Base-by-base conservation (phyloP, 345 rosid species). In the Salix arbutifolia region DNA sequence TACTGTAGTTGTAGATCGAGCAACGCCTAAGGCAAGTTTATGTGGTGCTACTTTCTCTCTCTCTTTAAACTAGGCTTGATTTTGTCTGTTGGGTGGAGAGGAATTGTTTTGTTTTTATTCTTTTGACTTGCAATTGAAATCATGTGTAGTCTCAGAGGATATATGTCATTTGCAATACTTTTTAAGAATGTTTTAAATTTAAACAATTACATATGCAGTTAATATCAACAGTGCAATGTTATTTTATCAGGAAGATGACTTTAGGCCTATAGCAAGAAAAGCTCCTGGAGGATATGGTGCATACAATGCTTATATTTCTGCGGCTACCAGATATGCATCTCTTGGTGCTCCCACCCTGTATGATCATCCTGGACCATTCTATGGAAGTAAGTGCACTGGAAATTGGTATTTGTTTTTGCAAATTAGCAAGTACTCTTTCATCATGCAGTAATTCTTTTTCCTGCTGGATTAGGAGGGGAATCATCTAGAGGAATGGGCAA, bases 301-400 rank as follows among this genome's bases (percentile, higher is more conserved):
- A 68, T 96, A 93, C 74, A 89, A 92, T 87, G 98, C 98, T n/a
- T 96, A 96, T 77, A 93, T 96, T 77, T 90, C 97, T 76, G 97
- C 98, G 26, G 97, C 98, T 25, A 93, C 97, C 77, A 91, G 98
- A 88, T 96, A 96, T 75, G 99, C 99, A 48, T 91, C 96, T 11
- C 87, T 89, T 58, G 97, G 98, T 83, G 90, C 97, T 84, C 99
- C 98, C 75, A 93, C 99, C 35, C 74, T 96, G 73, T 96, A 96
- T 83, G 99, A 96, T 76, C 97, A 88, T 82, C 94, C 94, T 1
- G 89, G 90, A 53, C 72, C 94, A 14, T 71, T 85, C 28, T 96
- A 93, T 79, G 99, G 91, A 89, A 92, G 98, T 95, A 90, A 86
- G 94, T 78, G 78, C 25, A 67, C 28, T 73, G 35, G 25, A 33